Percentiles rank a stretch among this genome's conserved stretches.
phyloP scores from a whole-genome alignment of 257 asterid genomes.

The Cruciata laevipes region DNA sequence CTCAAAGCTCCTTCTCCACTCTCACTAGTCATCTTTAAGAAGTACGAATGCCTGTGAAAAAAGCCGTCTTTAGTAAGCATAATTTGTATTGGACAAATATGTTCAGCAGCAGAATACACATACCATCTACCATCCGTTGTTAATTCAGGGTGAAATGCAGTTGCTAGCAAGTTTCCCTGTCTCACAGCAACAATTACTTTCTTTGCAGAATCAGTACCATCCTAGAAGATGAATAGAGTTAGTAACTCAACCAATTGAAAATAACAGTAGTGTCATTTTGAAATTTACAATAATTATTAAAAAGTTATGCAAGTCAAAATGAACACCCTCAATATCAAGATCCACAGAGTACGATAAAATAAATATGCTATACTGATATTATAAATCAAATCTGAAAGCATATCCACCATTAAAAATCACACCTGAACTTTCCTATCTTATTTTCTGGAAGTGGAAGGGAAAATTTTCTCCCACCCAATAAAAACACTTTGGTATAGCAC shows the following conservation, averaged over 20 bases:
- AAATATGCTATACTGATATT: background rate
- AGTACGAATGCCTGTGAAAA: slow-evolving; percentile 66
- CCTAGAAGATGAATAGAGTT: slow-evolving; percentile 33
- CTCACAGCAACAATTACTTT: slow-evolving; percentile 85
- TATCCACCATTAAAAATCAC: background rate
- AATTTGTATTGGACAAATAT: background rate
- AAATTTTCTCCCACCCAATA: background rate
- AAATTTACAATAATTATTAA: background rate
- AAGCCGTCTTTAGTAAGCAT: background rate
- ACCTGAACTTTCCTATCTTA: background rate
- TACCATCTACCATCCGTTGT: slow-evolving; percentile 93
- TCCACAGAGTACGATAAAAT: background rate
- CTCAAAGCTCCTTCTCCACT: slow-evolving; percentile 38
- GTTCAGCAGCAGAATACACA: slow-evolving; percentile 2
- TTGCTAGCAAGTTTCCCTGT: slow-evolving; percentile 94
- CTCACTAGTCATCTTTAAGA: slow-evolving; percentile 64
- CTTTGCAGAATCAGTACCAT: slow-evolving; percentile 27
- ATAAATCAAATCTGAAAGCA: background rate
- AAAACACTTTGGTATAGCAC: background rate
- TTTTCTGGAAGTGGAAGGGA: background rate
- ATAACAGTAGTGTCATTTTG: background rate
- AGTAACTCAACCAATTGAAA: background rate
- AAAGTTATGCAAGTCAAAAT: background rate
- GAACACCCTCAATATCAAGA: background rate
- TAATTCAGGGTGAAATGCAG: slow-evolving; percentile 99